These are phyloP conservation scores for Pistacia integerrima DNA, from an alignment of 345 rosid species.

Conservation along the genomic window DNA sequence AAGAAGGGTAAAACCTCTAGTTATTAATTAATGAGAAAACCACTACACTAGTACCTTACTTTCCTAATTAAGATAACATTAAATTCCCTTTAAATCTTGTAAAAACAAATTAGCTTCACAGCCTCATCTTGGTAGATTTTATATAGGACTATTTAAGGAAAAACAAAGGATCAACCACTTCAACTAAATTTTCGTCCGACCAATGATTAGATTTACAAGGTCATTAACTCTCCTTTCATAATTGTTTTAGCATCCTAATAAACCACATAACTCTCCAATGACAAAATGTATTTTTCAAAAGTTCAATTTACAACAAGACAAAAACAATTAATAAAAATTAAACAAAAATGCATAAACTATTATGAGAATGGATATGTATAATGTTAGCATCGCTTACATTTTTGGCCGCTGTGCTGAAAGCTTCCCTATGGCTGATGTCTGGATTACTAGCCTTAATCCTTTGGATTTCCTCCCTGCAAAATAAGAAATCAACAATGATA, in stretches of 20 bases:
- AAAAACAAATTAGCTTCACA: no score
- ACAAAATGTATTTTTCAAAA: not conserved
- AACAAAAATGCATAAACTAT: not conserved
- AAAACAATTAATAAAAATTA: no score
- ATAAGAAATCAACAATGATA: not conserved
- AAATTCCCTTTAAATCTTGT: not conserved
- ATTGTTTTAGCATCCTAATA: no score
- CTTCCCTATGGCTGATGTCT: slow-evolving; percentile 95
- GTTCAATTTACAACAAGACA: no score
- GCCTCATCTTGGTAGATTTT: not conserved
- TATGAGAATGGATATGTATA: no score
- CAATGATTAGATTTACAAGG: no score
- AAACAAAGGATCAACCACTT: no score
- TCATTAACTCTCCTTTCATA: no score
- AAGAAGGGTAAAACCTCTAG: no score
- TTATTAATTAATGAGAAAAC: no score
- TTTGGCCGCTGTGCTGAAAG: slow-evolving; percentile 97
- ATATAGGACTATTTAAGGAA: no score
- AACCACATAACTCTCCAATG: not conserved
- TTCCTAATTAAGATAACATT: not conserved
- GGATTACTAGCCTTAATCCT: slow-evolving; percentile 96
- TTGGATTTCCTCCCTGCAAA: slow-evolving; percentile 89
- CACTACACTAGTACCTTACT: not conserved
- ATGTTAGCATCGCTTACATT: slow-evolving; percentile 54
- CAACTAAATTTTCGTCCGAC: no score